Conservation (phyloP, 768 basidiomycete genomes). For the Podaxis sp. region DNA sequence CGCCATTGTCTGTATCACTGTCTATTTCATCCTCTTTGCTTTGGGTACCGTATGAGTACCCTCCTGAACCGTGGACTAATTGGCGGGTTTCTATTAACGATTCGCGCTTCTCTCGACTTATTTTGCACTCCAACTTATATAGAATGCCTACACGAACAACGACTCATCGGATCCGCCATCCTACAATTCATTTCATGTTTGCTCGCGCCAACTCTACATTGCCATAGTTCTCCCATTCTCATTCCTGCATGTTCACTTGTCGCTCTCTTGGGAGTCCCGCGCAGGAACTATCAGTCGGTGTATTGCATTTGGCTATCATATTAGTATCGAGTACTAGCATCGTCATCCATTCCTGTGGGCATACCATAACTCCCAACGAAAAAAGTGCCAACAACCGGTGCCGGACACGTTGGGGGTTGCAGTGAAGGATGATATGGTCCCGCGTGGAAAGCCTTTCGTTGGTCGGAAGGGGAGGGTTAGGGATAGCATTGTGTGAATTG, state of each 20-base stretch:
- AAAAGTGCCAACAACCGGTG: slow-evolving; percentile 37
- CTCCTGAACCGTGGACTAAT: too few species aligned
- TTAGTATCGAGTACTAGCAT: background rate
- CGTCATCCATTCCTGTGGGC: background rate
- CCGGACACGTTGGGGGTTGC: slow-evolving; percentile 42
- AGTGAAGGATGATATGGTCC: slow-evolving; percentile 52
- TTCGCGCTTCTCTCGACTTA: too few species aligned
- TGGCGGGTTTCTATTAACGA: too few species aligned
- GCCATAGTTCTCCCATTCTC: background rate
- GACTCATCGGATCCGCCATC: background rate
- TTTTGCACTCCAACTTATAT: too few species aligned
- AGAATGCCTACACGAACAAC: background rate
- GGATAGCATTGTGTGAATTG: slow-evolving; percentile 35
- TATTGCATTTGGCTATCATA: background rate
- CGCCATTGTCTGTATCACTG: too few species aligned
- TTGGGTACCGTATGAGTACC: too few species aligned
- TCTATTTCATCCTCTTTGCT: too few species aligned
- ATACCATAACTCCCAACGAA: too few species aligned
- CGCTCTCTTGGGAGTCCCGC: background rate
- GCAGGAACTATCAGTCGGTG: background rate
- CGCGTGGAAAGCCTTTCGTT: slow-evolving; percentile 44
- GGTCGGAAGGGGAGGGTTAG: slow-evolving; percentile 43
- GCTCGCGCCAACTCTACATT: background rate
- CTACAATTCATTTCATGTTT: background rate
- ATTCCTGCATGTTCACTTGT: background rate